A percentile compares a stretch with the other conserved stretches of the same genome.
Conservation (phyloP, 352 stramenopile species). For the Globisporangium nunn region DNA sequence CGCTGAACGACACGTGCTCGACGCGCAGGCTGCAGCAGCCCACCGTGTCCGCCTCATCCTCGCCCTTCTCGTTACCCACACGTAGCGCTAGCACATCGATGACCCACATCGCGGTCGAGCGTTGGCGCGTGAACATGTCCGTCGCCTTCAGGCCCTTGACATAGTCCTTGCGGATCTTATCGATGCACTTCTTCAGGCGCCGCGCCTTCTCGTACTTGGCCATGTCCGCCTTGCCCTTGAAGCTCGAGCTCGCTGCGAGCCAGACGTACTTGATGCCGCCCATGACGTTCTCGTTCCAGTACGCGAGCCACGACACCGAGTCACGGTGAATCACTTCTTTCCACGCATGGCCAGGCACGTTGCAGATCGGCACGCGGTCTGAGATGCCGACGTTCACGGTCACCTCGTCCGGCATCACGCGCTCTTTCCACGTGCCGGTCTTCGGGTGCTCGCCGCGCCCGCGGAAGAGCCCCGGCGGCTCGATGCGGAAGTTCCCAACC, state of each 20-base stretch:
- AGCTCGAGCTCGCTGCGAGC: slow-evolving; percentile 95
- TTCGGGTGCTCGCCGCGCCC: slow-evolving; percentile 98
- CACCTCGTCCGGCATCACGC: slow-evolving; percentile 95
- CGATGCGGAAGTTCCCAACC: slow-evolving; percentile 95
- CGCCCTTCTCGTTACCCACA: slow-evolving; percentile 99
- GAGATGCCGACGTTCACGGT: slow-evolving; percentile 95
- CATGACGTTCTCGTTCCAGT: slow-evolving; percentile 99
- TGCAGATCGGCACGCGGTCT: slow-evolving; percentile 88
- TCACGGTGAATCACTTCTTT: slow-evolving; percentile 94
- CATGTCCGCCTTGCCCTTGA: slow-evolving; percentile 99
- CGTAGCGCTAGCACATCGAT: slow-evolving; percentile 99
- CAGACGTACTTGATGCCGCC: slow-evolving; percentile 98
- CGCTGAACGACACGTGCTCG: slow-evolving; percentile 97
- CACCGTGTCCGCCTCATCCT: slow-evolving; percentile 98
- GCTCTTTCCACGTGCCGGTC: slow-evolving; percentile 97
- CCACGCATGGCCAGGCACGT: slow-evolving; percentile 94
- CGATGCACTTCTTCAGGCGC: slow-evolving; percentile 96
- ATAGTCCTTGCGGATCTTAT: slow-evolving; percentile 92
- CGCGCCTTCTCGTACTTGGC: slow-evolving; percentile 99
- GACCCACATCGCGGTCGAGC: slow-evolving; percentile 99
- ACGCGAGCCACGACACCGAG: slow-evolving; percentile 89
- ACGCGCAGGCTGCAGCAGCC: slow-evolving; percentile 98
- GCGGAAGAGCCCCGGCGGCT: slow-evolving; percentile 97
- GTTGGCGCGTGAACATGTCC: slow-evolving; percentile 89
- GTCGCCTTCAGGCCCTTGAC: slow-evolving; percentile 84